Evolutionary conservation across 192 early-diverging fungal species (phyloP), one percentile per base, ranked within the genome.

Genomic region (Pilaira anomala): DNA sequence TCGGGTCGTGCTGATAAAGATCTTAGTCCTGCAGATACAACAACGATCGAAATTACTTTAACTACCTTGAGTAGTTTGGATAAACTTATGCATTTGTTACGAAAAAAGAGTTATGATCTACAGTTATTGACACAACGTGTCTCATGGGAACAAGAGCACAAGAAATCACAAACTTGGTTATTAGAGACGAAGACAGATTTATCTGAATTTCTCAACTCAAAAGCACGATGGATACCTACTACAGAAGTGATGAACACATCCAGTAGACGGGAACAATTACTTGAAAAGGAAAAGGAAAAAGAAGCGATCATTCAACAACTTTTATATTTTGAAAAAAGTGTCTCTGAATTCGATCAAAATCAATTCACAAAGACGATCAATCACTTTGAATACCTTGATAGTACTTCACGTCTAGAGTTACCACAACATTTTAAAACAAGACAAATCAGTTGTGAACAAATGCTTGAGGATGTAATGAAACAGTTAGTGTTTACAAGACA

Each of bases 41-140:
- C 72, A 28, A 79, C 77, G 12, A 79, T 79, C 25, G 71, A 73
- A 52, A 76, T 76, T 9, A 79, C 75, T 1, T 48, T 79, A 0
- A 58, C 68, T 21, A 79, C 77, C 0, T 62, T 79, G 19, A 71
- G 16, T n/a, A 65, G 66, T 12, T 62, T 79, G 1, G 77, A 79
- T 29, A 67, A 70, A 30, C 29, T 79, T 22, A 62, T 76, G 45
- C 55, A 63, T 22, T 53, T 55, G 25, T 49, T 76, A 13, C 60
- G 66, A 19, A 9, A 50, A 44, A 67, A 68, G 44, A 60, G 45
- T 13, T 44, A 70, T 21, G 42, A 71, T 40, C 57, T 79, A 9
- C 56, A 65, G 14, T 22, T 67, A 9, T 60, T 79, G 2, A 58
- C 68, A 6, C 54, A 67, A 24, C 74, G 77, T 30, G 68, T 62